Conservation (phyloP, 257 asterid species). For the Nicotiana paniculata region DNA sequence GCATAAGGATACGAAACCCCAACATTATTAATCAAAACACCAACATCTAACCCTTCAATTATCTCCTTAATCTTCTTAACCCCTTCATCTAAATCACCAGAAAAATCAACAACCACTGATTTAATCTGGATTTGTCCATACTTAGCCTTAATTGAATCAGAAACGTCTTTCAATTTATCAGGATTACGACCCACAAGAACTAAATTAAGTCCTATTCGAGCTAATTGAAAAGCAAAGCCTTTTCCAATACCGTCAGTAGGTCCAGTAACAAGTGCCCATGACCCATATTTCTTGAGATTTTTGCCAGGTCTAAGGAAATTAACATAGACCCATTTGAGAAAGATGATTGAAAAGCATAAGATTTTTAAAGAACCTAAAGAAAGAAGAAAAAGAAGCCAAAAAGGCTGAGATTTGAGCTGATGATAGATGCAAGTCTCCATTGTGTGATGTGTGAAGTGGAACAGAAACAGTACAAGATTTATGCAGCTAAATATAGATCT, state of each 20-base stretch:
- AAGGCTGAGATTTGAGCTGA: slow-evolving; percentile 70
- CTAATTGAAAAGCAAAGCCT: slow-evolving; percentile 81
- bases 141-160: slow-evolving; percentile 45
- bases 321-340: slow-evolving; percentile 61
- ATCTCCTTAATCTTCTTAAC: slow-evolving; percentile 54
- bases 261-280: slow-evolving; percentile 94
- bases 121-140: slow-evolving; percentile 59
- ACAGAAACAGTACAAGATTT: not conserved
- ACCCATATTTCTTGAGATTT: slow-evolving; percentile 89
- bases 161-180: slow-evolving; percentile 62
- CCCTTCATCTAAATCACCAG: slow-evolving; percentile 79
- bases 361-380: slow-evolving; percentile 43
- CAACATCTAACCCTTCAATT: slow-evolving; percentile 73
- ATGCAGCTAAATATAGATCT: not conserved
- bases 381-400: slow-evolving; percentile 56
- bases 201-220: slow-evolving; percentile 62
- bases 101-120: slow-evolving; percentile 79
- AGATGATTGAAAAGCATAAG: slow-evolving; percentile 28
- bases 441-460: not conserved
- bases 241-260: slow-evolving; percentile 98
- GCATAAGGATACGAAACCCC: slow-evolving; percentile 93
- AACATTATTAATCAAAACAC: slow-evolving; percentile 78
- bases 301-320: slow-evolving; percentile 76
- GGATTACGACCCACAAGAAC: slow-evolving; percentile 83
- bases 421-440: slow-evolving; percentile 61